A percentile compares a stretch with the other conserved stretches of the same genome.
Conservation (phyloP, 75 land plant species). For the Sequoiadendron giganteum region DNA sequence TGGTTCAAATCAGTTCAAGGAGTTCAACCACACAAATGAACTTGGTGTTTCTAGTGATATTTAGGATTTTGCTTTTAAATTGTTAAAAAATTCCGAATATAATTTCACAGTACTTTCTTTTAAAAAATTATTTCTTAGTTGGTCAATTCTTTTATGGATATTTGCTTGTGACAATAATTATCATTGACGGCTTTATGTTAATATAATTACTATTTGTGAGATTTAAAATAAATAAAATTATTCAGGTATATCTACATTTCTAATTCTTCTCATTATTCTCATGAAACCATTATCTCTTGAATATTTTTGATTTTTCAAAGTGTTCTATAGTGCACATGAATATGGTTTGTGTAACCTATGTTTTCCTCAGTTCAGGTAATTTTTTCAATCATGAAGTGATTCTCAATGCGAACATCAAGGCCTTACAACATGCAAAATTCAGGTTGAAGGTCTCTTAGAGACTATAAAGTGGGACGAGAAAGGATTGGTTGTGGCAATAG, state of each 20-base stretch:
- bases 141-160: not conserved
- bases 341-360: not conserved
- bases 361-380: slow-evolving; percentile 11
- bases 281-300: not conserved
- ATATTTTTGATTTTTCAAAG: not conserved
- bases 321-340: not conserved
- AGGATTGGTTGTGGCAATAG: slow-evolving; percentile 92
- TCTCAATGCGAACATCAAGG: slow-evolving; percentile 12
- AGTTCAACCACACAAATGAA: not conserved
- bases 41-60: not conserved
- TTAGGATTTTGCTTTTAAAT: not conserved
- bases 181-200: not conserved
- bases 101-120: not conserved
- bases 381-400: slow-evolving; percentile 12
- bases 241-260: not conserved
- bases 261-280: not conserved
- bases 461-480: slow-evolving; percentile 88
- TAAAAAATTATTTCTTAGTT: not conserved
- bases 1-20: not conserved
- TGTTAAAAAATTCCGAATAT: not conserved
- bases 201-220: not conserved
- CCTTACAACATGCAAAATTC: slow-evolving; percentile 9
- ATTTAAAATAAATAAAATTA: not conserved
- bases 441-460: slow-evolving; percentile 76
- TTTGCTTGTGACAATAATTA: not conserved